phyloP scores from a whole-genome alignment of 345 rosid genomes.

The Salix brachista region DNA sequence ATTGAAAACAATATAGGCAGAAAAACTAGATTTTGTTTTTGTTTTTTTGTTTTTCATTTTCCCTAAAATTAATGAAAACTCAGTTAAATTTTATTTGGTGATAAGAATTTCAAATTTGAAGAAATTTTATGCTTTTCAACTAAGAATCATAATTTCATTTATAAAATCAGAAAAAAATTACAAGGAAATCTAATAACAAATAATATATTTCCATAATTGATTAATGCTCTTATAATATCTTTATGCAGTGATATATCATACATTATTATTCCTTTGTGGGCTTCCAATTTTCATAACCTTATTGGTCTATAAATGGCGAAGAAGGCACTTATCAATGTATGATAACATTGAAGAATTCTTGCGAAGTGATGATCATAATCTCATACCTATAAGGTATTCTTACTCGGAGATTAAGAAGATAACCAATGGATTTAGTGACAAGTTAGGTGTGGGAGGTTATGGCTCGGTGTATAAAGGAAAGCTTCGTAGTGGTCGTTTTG shows the following conservation, averaged over 20 bases:
- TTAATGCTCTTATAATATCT: no score
- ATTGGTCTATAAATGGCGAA: background rate
- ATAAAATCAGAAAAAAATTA: no score
- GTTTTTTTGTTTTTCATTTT: no score
- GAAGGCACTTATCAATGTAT: background rate
- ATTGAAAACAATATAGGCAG: no score
- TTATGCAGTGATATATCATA: no score
- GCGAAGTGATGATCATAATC: background rate
- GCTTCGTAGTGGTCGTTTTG: constrained; percentile 4
- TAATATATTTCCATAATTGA: no score
- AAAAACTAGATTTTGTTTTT: no score
- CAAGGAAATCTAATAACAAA: no score
- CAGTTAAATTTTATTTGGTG: background rate
- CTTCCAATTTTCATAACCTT: background rate
- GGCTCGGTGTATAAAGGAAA: constrained; percentile 8
- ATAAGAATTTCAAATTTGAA: background rate
- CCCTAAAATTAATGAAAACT: no score
- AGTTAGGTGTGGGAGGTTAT: constrained; percentile 13
- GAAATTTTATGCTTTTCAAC: no score
- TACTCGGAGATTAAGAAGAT: background rate
- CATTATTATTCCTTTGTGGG: background rate
- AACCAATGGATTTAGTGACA: background rate
- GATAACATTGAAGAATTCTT: background rate
- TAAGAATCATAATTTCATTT: no score
- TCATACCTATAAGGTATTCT: background rate